phyloP scores from a whole-genome alignment of 2,329 filamentous ascomycete genomes.

The Boeremia lycopersici region DNA sequence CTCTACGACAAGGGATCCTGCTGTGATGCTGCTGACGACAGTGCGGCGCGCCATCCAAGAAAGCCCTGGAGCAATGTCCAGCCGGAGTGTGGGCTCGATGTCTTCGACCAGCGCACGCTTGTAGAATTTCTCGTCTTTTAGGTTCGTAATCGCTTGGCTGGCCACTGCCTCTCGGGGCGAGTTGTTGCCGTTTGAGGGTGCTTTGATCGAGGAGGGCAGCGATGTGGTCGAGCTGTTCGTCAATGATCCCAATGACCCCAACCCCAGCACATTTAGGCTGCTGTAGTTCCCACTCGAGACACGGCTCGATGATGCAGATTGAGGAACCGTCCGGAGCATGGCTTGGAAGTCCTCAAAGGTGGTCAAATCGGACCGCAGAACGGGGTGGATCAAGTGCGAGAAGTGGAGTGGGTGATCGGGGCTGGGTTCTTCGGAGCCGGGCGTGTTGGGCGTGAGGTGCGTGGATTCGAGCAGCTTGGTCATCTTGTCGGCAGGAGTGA shows the following conservation, averaged over 20 bases:
- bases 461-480: constrained; percentile 66
- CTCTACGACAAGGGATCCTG: constrained; percentile 87
- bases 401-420: constrained; percentile 74
- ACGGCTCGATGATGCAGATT: constrained; percentile 66
- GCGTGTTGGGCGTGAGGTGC: constrained; percentile 57
- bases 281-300: constrained; percentile 74
- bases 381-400: constrained; percentile 79
- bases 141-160: constrained; percentile 56
- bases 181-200: constrained; percentile 37
- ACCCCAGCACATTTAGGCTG: constrained; percentile 64
- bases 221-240: constrained; percentile 59
- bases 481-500: constrained; percentile 62
- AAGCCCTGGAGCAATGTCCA: constrained; percentile 87
- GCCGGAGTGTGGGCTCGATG: constrained; percentile 88
- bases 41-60: constrained; percentile 91
- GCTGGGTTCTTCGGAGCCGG: constrained; percentile 58
- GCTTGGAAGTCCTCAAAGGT: constrained; percentile 86
- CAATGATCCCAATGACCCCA: constrained; percentile 58
- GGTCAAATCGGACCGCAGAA: constrained; percentile 80
- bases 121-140: constrained; percentile 94
- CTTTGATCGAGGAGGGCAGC: constrained; percentile 62
- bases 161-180: constrained; percentile 43
- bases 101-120: constrained; percentile 89
- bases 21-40: constrained; percentile 80
- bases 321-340: constrained; percentile 69